These are phyloP conservation scores for Brassica incana DNA, from an alignment of 345 rosid genomes.

Conservation along the genomic window DNA sequence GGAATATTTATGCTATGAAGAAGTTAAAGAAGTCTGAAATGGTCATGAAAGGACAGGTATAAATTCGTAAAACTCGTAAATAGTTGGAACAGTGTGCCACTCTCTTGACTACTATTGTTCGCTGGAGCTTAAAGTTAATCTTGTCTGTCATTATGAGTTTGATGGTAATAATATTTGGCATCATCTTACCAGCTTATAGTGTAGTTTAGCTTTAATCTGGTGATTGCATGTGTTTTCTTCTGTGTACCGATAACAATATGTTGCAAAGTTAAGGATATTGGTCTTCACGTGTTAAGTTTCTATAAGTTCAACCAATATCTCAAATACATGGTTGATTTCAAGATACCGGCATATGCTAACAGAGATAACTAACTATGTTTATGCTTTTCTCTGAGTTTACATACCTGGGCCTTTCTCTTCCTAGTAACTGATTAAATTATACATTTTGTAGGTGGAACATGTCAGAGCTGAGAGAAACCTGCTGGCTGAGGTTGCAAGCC, in stretches of 20 bases:
- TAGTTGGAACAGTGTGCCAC: slow-evolving; percentile 8
- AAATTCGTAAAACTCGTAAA: slow-evolving; percentile 28
- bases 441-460: slow-evolving; percentile 79
- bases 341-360: neutral
- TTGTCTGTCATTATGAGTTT: neutral
- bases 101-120: neutral
- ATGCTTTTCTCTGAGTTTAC: neutral
- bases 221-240: neutral
- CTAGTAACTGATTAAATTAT: slow-evolving; percentile 10
- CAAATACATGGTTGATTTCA: neutral
- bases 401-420: slow-evolving; percentile 6
- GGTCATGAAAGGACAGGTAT: slow-evolving; percentile 96
- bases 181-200: slow-evolving; percentile 8
- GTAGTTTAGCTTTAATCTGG: slow-evolving; percentile 7
- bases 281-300: neutral
- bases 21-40: slow-evolving; percentile 98
- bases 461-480: slow-evolving; percentile 97
- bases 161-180: slow-evolving; percentile 5
- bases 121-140: slow-evolving; percentile 1
- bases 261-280: neutral
- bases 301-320: neutral
- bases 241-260: neutral
- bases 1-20: slow-evolving; percentile 96
- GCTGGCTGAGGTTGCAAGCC: slow-evolving; percentile 97
- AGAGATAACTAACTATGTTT: neutral